phyloP scores from a whole-genome alignment of 768 basidiomycete species.

The Floccularia luteovirens region DNA sequence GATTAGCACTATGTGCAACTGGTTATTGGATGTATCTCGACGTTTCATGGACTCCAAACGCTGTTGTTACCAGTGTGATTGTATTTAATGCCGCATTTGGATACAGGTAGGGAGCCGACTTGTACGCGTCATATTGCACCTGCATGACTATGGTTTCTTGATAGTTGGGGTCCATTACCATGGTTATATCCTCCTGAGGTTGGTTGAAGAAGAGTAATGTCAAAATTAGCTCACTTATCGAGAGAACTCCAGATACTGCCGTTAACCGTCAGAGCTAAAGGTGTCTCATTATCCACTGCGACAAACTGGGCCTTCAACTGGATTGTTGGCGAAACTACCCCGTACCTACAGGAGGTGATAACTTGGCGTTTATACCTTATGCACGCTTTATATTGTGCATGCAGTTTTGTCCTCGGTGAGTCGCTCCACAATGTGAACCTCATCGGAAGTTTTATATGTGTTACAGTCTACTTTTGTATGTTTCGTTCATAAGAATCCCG shows the following conservation, averaged over 20 bases:
- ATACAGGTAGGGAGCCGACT: constrained; percentile 51
- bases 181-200: constrained; percentile 87
- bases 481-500: constrained; percentile 7
- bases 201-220: constrained; percentile 5
- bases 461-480: constrained; percentile 69
- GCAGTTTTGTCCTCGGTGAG: constrained; percentile 74
- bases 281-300: constrained; percentile 91
- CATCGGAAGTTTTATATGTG: constrained; percentile 3
- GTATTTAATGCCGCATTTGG: constrained; percentile 93
- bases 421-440: constrained; percentile 5
- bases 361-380: constrained; percentile 92
- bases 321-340: constrained; percentile 82
- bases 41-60: constrained; percentile 74
- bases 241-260: constrained; percentile 69
- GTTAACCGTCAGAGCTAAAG: constrained; percentile 82
- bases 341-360: constrained; percentile 79
- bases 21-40: constrained; percentile 96
- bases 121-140: neutral
- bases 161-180: constrained; percentile 80
- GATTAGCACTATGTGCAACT: constrained; percentile 65
- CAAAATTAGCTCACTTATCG: neutral
- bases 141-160: constrained; percentile 2
- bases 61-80: constrained; percentile 84
- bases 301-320: constrained; percentile 90
- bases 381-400: constrained; percentile 88